Evolutionary conservation across 352 stramenopile species (phyloP).

Genomic region (Globisporangium heterothallicum): DNA sequence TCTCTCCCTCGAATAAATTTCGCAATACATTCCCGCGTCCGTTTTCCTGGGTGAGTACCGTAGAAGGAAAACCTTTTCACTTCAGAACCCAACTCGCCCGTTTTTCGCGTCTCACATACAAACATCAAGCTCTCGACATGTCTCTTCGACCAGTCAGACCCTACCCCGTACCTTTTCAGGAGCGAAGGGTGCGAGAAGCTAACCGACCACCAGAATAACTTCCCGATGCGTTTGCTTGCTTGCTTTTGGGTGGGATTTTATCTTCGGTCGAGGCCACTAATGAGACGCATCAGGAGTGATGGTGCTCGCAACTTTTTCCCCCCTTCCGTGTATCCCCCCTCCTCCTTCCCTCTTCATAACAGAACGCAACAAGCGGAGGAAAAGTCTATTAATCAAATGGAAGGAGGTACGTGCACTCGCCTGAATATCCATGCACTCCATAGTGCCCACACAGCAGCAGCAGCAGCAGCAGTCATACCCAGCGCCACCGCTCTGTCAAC

Average conservation of each 20-base stretch:
- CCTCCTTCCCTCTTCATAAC: slow-evolving; percentile 8
- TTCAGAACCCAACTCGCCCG: neutral
- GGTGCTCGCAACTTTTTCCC: neutral
- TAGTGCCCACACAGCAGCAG: no score
- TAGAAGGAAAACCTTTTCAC: no score
- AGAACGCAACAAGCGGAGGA: slow-evolving; percentile 26
- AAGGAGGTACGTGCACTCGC: slow-evolving; percentile 30
- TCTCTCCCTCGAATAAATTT: slow-evolving; percentile 5
- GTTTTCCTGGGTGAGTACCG: neutral
- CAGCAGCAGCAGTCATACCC: no score
- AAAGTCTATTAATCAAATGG: slow-evolving; percentile 30
- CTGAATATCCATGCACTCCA: no score
- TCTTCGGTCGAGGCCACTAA: slow-evolving; percentile 4
- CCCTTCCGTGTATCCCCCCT: neutral
- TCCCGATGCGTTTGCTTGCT: neutral
- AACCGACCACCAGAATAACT: slow-evolving; percentile 9
- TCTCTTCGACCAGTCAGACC: neutral
- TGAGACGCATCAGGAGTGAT: slow-evolving; percentile 6
- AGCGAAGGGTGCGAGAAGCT: no score
- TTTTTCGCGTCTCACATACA: neutral
- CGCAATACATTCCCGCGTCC: neutral
- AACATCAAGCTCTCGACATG: neutral
- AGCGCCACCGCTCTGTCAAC: no score
- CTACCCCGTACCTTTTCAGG: neutral
- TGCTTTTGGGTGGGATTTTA: slow-evolving; percentile 3